Evolutionary conservation across 306 rosid genomes (phyloP).

Genomic region (Casuarina cunninghamiana): DNA sequence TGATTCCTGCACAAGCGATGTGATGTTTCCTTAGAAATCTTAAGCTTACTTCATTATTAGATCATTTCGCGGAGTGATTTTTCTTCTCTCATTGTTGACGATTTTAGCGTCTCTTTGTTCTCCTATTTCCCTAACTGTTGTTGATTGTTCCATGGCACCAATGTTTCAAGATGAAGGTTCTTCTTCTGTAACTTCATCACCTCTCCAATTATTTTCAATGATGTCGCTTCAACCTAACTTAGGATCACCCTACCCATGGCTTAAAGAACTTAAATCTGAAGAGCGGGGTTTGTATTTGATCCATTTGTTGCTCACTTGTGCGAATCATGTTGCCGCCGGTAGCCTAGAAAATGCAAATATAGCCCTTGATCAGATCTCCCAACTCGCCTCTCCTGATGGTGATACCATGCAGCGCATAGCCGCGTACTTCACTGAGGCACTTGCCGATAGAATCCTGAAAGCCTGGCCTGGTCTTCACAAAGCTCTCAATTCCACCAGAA

Average conservation of each 20-base stretch:
- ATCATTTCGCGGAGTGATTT: constrained; percentile 10
- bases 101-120: constrained; percentile 19
- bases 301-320: constrained; percentile 75
- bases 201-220: constrained; percentile 61
- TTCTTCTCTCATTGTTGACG: constrained; percentile 2
- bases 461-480: constrained; percentile 77
- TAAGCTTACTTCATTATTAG: constrained; percentile 9
- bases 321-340: constrained; percentile 71
- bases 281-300: constrained; percentile 79
- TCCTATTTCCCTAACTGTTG: constrained; percentile 31
- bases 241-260: constrained; percentile 74
- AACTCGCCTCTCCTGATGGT: constrained; percentile 71
- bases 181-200: constrained; percentile 61
- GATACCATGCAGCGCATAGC: constrained; percentile 93
- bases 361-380: constrained; percentile 80
- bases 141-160: constrained; percentile 39
- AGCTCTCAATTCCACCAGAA: constrained; percentile 72
- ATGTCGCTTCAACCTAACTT: constrained; percentile 66
- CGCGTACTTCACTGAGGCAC: constrained; percentile 74
- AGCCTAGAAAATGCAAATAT: constrained; percentile 72
- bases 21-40: constrained; percentile 5
- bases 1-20: constrained; percentile 3
- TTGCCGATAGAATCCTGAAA: constrained; percentile 73
- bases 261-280: constrained; percentile 69
- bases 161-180: constrained; percentile 77